Base-by-base conservation (phyloP, 2,329 filamentous ascomycete genomes). In the Neopestalotiopsis rosae region DNA sequence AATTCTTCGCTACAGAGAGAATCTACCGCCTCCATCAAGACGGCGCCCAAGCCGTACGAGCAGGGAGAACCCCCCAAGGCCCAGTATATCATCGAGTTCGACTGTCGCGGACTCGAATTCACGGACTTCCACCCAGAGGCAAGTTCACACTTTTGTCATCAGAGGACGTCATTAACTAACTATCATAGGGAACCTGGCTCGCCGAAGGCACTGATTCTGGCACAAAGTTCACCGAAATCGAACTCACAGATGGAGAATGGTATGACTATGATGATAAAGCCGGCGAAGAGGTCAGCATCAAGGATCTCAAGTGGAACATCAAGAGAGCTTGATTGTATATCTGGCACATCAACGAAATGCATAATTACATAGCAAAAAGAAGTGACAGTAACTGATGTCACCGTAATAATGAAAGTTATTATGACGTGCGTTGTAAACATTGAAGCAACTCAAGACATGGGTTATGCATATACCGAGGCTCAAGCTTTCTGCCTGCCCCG, bases 191-290 rank as follows among this genome's bases (percentile, higher is more conserved):
- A 13, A 93, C 97, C 63, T 99, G 95, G 93, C 85, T 95, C 68
- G 95, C 92, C 0, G 94, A 92, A 61, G 96, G 95, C 3, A 70
- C 87, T 17, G 95, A 98, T 20, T 94, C 94, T 0, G 87, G 86
- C 10, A 96, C 93, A 56, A 93, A 94, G 75, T 99, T 99, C 77
- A 86, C 89, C 0, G 89, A 83, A 5, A 92, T 98, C 67, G 95
- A 98, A 12, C 82, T 99, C 67, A 85, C 85, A 0, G 96, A 99
- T 34, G 95, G 93, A 32, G 96, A 99, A 76, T 99, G 96, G 96
- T 99, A 92, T 80, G 95, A 98, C 75, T 99, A 98, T 76, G 95
- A 98, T 74, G 95, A 98, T 82, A 98, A 98, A 84, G 88, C 93
- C 0, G 88, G 91, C 0, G 94, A 97, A 64, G 95, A 98, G 80